Percentiles rank a stretch among this genome's conserved stretches.
phyloP scores from a whole-genome alignment of 2,329 filamentous ascomycete species.

The Fusarium protoensiforme region DNA sequence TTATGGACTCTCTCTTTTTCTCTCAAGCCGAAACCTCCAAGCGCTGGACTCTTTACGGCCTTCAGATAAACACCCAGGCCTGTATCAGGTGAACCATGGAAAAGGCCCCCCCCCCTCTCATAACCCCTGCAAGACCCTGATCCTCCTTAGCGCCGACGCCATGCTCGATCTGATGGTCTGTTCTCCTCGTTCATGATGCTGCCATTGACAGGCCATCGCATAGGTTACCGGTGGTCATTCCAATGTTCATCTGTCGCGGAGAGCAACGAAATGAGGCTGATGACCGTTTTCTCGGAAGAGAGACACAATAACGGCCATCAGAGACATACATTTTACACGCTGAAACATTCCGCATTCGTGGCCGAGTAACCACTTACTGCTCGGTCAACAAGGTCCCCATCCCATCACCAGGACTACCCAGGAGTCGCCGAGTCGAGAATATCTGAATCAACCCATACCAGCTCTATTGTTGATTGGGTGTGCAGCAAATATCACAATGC shows the following conservation, averaged over 20 bases:
- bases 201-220: conserved; percentile 18
- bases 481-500: background rate
- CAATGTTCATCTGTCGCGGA: conserved; percentile 1
- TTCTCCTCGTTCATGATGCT: conserved; percentile 14
- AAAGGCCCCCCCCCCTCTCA: background rate
- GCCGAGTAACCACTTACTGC: background rate
- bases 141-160: conserved; percentile 24
- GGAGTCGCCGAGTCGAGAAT: background rate
- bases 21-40: background rate
- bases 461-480: background rate
- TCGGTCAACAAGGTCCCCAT: background rate
- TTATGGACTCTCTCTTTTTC: background rate
- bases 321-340: background rate
- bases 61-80: conserved; percentile 5
- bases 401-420: background rate
- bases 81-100: conserved; percentile 11
- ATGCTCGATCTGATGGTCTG: conserved; percentile 29
- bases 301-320: background rate
- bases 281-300: background rate
- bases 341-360: background rate
- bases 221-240: conserved; percentile 18
- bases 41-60: background rate
- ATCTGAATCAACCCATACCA: background rate
- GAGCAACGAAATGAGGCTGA: conserved; percentile 7
- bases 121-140: conserved; percentile 37